Evolutionary conservation across 164 flowering plant genomes (phyloP).

Genomic region (Santalum album): DNA sequence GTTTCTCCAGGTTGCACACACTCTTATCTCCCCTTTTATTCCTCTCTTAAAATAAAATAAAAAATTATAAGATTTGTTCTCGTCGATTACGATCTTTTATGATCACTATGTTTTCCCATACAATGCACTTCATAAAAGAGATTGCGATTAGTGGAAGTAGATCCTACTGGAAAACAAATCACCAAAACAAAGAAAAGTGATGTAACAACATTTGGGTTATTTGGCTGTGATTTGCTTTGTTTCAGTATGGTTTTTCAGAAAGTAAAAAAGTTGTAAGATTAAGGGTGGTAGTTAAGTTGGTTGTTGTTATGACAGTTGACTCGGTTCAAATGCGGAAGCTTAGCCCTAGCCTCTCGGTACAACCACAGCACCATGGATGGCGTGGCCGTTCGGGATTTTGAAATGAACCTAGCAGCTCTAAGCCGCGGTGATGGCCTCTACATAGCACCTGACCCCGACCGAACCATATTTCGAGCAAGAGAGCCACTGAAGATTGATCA

Average conservation of each 20-base stretch:
- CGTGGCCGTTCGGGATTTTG: conserved; percentile 10
- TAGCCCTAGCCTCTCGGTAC: conserved; percentile 17
- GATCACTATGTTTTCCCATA: too few species aligned
- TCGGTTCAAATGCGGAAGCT: conserved; percentile 24
- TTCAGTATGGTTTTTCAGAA: too few species aligned
- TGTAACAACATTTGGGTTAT: too few species aligned
- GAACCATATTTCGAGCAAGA: conserved; percentile 19
- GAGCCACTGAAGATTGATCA: conserved; percentile 17
- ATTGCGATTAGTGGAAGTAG: too few species aligned
- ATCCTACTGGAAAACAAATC: too few species aligned
- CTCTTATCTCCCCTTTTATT: not conserved
- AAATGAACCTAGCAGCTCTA: conserved; percentile 17
- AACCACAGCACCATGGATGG: conserved; percentile 27
- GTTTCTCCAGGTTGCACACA: conserved; percentile 21
- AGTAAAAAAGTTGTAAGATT: too few species aligned
- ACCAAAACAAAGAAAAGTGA: too few species aligned
- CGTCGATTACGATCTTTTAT: too few species aligned
- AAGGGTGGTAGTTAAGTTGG: too few species aligned
- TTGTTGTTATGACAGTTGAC: conserved; percentile 21
- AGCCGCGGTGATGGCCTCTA: conserved; percentile 16
- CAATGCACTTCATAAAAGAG: too few species aligned
- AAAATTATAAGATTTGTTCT: not conserved
- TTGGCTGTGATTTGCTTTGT: too few species aligned
- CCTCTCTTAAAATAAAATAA: not conserved
- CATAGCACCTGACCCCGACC: conserved; percentile 16